Conservation (phyloP, 2,329 filamentous ascomycete genomes). For the Mariannaea sp. region DNA sequence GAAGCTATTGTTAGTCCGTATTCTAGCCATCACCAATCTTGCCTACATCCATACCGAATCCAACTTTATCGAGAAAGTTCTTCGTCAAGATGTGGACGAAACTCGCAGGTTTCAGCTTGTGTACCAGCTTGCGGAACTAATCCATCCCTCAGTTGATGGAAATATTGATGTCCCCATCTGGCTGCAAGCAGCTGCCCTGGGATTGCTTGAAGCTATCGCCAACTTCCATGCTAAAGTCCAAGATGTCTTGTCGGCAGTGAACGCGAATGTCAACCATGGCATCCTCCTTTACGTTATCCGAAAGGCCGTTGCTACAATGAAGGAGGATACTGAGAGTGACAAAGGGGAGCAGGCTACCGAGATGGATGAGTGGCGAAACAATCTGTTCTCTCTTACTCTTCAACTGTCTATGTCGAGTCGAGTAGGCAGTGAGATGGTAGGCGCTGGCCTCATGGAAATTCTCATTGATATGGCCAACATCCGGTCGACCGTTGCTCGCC, state of each 20-base stretch:
- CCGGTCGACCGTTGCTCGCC: conserved; percentile 79
- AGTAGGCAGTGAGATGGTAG: conserved; percentile 81
- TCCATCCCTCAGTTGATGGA: conserved; percentile 78
- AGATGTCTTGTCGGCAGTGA: conserved; percentile 89
- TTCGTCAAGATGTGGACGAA: conserved; percentile 87
- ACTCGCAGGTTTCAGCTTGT: conserved; percentile 86
- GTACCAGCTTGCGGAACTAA: conserved; percentile 89
- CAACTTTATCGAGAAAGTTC: conserved; percentile 82
- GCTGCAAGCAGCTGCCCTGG: conserved; percentile 81
- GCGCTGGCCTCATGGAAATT: conserved; percentile 86
- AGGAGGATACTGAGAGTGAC: conserved; percentile 57
- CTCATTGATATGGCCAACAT: conserved; percentile 87
- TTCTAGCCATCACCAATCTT: conserved; percentile 88
- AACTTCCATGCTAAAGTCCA: conserved; percentile 75
- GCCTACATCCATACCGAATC: conserved; percentile 85
- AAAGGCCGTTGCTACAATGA: conserved; percentile 86
- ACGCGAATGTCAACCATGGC: conserved; percentile 94
- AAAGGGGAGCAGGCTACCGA: conserved; percentile 65
- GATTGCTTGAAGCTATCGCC: conserved; percentile 82
- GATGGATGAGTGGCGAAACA: conserved; percentile 86
- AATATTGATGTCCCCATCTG: conserved; percentile 70
- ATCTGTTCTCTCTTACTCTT: conserved; percentile 84
- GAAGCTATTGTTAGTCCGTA: conserved; percentile 76
- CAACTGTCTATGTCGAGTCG: conserved; percentile 76
- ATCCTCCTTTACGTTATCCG: conserved; percentile 91